Conservation (phyloP, 2,329 filamentous ascomycete species). For the Laburnicola sp. region DNA sequence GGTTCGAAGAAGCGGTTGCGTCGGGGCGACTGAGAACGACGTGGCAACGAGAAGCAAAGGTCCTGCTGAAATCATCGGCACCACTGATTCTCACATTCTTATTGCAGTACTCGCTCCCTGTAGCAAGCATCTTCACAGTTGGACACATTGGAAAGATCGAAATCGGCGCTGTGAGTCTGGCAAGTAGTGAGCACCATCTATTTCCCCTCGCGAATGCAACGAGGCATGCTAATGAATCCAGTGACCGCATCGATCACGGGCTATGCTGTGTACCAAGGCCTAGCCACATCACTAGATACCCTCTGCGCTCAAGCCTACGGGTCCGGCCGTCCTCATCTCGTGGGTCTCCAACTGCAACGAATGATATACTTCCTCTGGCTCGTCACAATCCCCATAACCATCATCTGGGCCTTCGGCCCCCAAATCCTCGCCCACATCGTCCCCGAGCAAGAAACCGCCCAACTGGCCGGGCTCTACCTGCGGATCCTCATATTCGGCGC, state of each 20-base stretch:
- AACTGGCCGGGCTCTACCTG: conserved; percentile 73
- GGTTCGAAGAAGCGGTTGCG: conserved; percentile 71
- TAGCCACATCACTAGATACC: conserved; percentile 88
- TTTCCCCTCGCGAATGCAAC: neutral
- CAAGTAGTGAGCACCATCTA: conserved; percentile 35
- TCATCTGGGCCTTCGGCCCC: conserved; percentile 72
- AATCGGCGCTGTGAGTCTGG: conserved; percentile 53
- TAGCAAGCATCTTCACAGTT: conserved; percentile 54
- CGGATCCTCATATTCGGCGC: conserved; percentile 70
- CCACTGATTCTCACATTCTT: conserved; percentile 53
- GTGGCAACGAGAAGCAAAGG: conserved; percentile 87
- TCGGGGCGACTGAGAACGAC: conserved; percentile 83
- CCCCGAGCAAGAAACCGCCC: conserved; percentile 70
- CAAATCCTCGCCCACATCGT: conserved; percentile 66
- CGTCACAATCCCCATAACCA: conserved; percentile 70
- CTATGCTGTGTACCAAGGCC: conserved; percentile 58
- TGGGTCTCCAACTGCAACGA: conserved; percentile 79
- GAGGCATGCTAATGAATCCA: conserved; percentile 10
- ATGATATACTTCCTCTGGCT: conserved; percentile 78
- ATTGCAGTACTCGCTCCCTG: conserved; percentile 53
- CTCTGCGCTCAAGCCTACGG: conserved; percentile 94
- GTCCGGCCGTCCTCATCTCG: conserved; percentile 83
- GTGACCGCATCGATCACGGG: conserved; percentile 55
- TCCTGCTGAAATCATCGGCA: conserved; percentile 61
- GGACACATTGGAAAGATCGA: conserved; percentile 55